Conservation (phyloP, 2,329 filamentous ascomycete species). For the Sphaerulina populicola region DNA sequence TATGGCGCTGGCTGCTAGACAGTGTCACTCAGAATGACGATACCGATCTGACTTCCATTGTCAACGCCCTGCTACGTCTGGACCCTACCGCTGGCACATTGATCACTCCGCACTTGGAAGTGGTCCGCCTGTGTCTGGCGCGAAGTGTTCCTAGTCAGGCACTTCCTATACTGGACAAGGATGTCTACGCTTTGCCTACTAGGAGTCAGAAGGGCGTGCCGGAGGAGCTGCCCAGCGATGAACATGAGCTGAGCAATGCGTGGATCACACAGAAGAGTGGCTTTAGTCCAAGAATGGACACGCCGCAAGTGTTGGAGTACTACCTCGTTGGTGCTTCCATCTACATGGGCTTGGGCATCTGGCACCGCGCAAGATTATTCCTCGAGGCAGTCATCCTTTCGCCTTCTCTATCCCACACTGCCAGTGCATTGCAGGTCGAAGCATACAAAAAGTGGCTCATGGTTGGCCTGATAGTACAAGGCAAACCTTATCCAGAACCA, state of each 20-base stretch:
- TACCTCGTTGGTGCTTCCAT: slow-evolving; percentile 45
- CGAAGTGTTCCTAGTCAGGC: slow-evolving; percentile 48
- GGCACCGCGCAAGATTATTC: slow-evolving; percentile 39
- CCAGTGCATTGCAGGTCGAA: slow-evolving; percentile 67
- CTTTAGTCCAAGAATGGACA: slow-evolving; percentile 48
- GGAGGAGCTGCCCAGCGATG: slow-evolving; percentile 36
- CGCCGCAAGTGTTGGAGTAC: slow-evolving; percentile 47
- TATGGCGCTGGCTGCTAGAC: slow-evolving; percentile 36
- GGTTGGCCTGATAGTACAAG: slow-evolving; percentile 62
- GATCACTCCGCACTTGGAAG: slow-evolving; percentile 53
- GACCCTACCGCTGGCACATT: slow-evolving; percentile 60
- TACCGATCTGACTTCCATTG: slow-evolving; percentile 27
- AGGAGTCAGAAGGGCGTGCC: slow-evolving; percentile 30
- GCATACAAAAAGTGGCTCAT: slow-evolving; percentile 89
- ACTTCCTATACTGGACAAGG: slow-evolving; percentile 54
- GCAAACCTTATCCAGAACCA: slow-evolving; percentile 51
- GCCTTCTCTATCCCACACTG: slow-evolving; percentile 57
- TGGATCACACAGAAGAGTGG: slow-evolving; percentile 55
- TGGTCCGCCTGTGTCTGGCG: slow-evolving; percentile 51
- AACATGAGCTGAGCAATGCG: slow-evolving; percentile 39
- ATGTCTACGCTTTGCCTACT: slow-evolving; percentile 57
- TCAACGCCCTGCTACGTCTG: slow-evolving; percentile 53
- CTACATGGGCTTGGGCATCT: slow-evolving; percentile 40
- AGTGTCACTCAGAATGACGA: slow-evolving; percentile 6
- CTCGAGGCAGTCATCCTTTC: slow-evolving; percentile 52